A percentile compares a stretch with the other conserved stretches of the same genome.
These are phyloP conservation scores for Pleurotus ostreatus DNA, from an alignment of 768 basidiomycete species.

Conservation along the genomic window DNA sequence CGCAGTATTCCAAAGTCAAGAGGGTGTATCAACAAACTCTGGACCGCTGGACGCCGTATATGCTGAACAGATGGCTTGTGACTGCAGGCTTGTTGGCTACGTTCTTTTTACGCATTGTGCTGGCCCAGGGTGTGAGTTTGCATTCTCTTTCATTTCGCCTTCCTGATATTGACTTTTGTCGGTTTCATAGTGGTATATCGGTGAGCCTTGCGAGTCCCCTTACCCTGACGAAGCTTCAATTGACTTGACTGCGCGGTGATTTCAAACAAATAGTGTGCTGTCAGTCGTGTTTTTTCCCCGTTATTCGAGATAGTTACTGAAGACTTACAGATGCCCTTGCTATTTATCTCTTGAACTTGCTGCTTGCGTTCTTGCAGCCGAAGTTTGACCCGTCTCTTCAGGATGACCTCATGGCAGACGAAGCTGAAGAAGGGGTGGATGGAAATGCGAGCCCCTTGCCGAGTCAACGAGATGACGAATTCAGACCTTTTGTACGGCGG, in stretches of 20 bases:
- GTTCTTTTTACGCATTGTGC: slow-evolving; percentile 82
- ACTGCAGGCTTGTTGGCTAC: slow-evolving; percentile 66
- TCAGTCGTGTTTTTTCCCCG: not conserved
- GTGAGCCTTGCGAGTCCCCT: slow-evolving; percentile 41
- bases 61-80: slow-evolving; percentile 84
- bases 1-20: slow-evolving; percentile 48
- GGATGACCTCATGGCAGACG: slow-evolving; percentile 89
- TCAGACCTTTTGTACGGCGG: slow-evolving; percentile 92
- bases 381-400: slow-evolving; percentile 96
- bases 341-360: slow-evolving; percentile 93
- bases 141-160: not conserved
- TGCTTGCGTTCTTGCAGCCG: slow-evolving; percentile 96
- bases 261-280: not conserved
- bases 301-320: not conserved
- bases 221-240: not conserved
- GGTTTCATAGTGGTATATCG: slow-evolving; percentile 80
- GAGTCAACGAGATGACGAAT: slow-evolving; percentile 83
- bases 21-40: slow-evolving; percentile 83
- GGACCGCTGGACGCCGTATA: slow-evolving; percentile 91
- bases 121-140: slow-evolving; percentile 81
- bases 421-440: slow-evolving; percentile 91
- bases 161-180: slow-evolving; percentile 10
- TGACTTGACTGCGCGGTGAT: no score
- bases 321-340: slow-evolving; percentile 54
- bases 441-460: slow-evolving; percentile 55